Base-by-base conservation (phyloP, 2,329 filamentous ascomycete species). In the Calonectria pseudoreteaudii region DNA sequence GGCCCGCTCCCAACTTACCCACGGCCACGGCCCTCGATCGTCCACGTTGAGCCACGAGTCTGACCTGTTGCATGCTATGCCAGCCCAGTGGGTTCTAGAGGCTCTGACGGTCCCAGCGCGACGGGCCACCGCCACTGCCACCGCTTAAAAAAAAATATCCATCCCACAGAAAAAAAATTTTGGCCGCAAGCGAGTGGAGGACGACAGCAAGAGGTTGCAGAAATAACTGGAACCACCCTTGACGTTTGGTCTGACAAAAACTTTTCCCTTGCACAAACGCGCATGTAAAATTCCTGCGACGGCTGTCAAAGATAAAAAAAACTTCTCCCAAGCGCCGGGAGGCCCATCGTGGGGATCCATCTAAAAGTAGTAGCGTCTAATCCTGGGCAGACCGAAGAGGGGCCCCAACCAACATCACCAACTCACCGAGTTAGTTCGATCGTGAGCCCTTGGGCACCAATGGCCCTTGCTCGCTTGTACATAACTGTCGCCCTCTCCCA, bases 401-500 rank as follows among this genome's bases (percentile, higher is more conserved):
- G 72, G 53, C 41, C 52, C 9, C 34, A 38, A 44, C 23, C 66
- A 60, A 62, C 72, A 68, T 71, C 68, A 70, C 68, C 68, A 47
- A 30, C 41, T 67, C 41, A 67, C 71, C 70, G 65, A 64, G 47
- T 36, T 66, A 11, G 31, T 18, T 30, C 36, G 44, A 31, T 34
- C 20, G 56, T 28, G 62, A 41, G 68, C 62, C 50, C 53, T 74
- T 74, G 72, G 72, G 72, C 72, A 74, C 47, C 72, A 74, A 74
- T 68, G 65, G 56, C 64, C 53, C 68, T 68, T 28, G 71, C 66
- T 60, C 65, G 56, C 41, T 36, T 34, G 34, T 66, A 62, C 34
- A 65, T 66, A 66, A 26, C 50, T 58, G 44, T 65, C 31, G 34
- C 50, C 50, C 30, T 58, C 34, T 66, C 71, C 71, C 71, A 56